Base-by-base conservation (phyloP, 306 rosid genomes). In the Cucurbita pepo region DNA sequence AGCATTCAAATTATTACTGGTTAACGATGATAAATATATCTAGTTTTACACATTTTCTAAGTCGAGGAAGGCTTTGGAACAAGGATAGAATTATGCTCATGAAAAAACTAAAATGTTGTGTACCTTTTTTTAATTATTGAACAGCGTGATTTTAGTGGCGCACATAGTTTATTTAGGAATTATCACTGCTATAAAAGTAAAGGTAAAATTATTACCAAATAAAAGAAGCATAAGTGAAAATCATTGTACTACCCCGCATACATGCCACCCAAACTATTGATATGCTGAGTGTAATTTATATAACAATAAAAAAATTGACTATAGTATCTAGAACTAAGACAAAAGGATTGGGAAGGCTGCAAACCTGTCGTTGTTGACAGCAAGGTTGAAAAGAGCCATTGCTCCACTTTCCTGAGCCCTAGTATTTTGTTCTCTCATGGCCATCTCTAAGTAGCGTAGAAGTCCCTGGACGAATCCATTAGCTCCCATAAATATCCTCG, bases 311-410 rank as follows among this genome's bases (percentile, higher is more conserved):
- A 47, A 1, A 50, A 15, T 10, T 45, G 3, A 11, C 41, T 1
- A 0, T 50, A 25, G 44, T 13, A 7, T 30, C 4, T 48, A 69
- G 19, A 19, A 69, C 14, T 69, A 10, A 69, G 47, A 45, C 74
- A 25, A 50, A 50, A 69, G 57, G 10, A 69, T 69, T 50, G 15
- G 7, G 15, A 69, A 69, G 16, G 13, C 70, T 63, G 52, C 83
- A 52, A 47, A 90, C 98, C 96, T 89, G 82, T 85, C 80, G 79
- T 90, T 94, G 84, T 94, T 89, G 80, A 94, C 97, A 74, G 97
- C 96, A 55, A 94, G 88, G 84, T 94, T 94, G 88, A 94, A 94
- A 69, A 94, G 82, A 69, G 98, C 98, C 97, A 94, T 90, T 52
- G 98, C 97, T 77, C 96, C 98, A 81, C 83, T 94, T 90, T 94